Percentiles rank a stretch among this genome's conserved stretches.
Evolutionary conservation across 139 green algal species (phyloP).

Genomic region (Chlamydomonas eustigma): DNA sequence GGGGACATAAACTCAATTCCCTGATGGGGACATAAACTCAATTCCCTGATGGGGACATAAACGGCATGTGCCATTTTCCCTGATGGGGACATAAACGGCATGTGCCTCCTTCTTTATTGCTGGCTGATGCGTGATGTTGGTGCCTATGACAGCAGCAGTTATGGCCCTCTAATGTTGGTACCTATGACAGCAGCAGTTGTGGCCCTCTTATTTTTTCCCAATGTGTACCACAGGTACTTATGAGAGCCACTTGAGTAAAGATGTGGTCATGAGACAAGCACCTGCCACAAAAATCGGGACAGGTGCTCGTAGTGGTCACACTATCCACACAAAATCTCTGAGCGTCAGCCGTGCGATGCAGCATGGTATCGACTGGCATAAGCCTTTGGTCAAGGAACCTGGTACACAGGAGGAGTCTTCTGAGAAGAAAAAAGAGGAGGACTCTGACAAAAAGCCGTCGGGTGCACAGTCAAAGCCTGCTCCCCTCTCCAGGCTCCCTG

Average conservation of each 20-base stretch:
- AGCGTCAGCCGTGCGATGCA: constrained; percentile 35
- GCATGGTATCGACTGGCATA: constrained; percentile 42
- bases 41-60: no score
- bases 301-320: constrained; percentile 9
- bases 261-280: not conserved
- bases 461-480: not conserved
- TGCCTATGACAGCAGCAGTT: no score
- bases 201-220: not conserved
- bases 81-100: no score
- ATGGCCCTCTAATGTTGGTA: no score
- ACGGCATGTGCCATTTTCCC: no score
- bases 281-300: constrained; percentile 2
- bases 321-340: constrained; percentile 25
- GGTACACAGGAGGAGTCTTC: not conserved
- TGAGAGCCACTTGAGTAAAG: not conserved
- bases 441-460: not conserved
- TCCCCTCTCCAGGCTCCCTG: not conserved
- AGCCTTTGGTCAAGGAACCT: constrained; percentile 22
- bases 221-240: constrained; percentile 6
- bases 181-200: no score
- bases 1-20: no score
- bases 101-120: no score
- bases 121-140: no score
- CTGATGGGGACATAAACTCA: no score
- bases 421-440: not conserved